Evolutionary conservation across 148 eudicot species (phyloP).

Genomic region (Fagopyrum homotropicum): DNA sequence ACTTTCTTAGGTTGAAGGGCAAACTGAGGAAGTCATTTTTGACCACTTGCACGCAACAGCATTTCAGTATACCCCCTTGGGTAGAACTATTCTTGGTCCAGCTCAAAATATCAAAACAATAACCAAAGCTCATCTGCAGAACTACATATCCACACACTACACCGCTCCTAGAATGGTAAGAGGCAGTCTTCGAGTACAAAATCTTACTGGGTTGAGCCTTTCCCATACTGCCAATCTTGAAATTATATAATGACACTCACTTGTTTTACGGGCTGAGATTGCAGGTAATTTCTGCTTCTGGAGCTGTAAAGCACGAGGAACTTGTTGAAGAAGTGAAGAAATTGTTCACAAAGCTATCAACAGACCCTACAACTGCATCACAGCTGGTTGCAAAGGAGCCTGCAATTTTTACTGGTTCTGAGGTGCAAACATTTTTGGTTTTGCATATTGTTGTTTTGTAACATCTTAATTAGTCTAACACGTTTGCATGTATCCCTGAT

Average conservation of each 20-base stretch:
- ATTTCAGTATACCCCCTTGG: constrained; percentile 83
- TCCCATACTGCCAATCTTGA: not conserved
- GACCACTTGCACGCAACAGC: constrained; percentile 97
- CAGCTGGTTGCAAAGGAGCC: constrained; percentile 68
- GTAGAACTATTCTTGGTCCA: constrained; percentile 91
- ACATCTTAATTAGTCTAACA: no score
- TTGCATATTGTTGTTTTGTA: constrained; percentile 8
- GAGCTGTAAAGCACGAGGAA: constrained; percentile 85
- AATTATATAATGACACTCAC: not conserved
- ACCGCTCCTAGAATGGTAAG: constrained; percentile 82
- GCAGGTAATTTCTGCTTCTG: constrained; percentile 84
- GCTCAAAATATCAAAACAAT: constrained; percentile 69
- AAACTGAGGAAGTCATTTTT: constrained; percentile 84
- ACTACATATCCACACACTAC: constrained; percentile 80
- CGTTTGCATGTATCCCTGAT: not conserved
- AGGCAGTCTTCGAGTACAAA: not conserved
- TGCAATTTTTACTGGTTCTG: constrained; percentile 83
- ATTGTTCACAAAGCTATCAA: constrained; percentile 59
- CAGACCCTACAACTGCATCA: constrained; percentile 58
- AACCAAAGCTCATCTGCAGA: constrained; percentile 52
- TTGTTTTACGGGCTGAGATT: constrained; percentile 1
- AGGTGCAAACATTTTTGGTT: constrained; percentile 31
- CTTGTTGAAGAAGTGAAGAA: constrained; percentile 63
- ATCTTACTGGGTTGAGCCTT: not conserved
- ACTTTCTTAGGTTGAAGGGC: constrained; percentile 59